Evolutionary conservation across 768 basidiomycete genomes (phyloP), one percentile per base, ranked within the genome.

Genomic region (Boletus fagicola): DNA sequence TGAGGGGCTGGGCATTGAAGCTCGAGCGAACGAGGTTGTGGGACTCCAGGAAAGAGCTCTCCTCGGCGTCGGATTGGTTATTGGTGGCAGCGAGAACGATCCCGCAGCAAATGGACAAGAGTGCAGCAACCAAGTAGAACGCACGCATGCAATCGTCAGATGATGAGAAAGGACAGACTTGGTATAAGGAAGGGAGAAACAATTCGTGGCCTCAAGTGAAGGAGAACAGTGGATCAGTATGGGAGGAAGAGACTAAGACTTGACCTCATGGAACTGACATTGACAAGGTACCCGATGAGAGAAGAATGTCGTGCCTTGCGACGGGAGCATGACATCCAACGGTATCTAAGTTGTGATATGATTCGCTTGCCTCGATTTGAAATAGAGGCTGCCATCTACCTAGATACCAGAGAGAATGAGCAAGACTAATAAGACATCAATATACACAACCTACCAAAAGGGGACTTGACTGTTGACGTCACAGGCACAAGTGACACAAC

Each of bases 21-120:
- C 45, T 38, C 0, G 67, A 68, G 53, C 85, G 81, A 45, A 80
- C 65, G 26, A 49, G 53, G 65, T 87, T 86, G 65, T 86, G 84
- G 1, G 73, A 71, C 28, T 49, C 39, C 18, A 87, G 72, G 61
- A 80, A 81, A 26, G 68, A 65, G 16, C 48, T 48, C 59, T 58
- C 62, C 48, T 52, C 57, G 12, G 52, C 43, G 35, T 61, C 20
- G 56, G 51, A n/a, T 43, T 63, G 54, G 31, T 44, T 57, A 44
- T 51, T 51, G 46, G 55, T 57, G 52, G 59, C 49, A 16, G 62
- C 62, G 43, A 61, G 28, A 31, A 49, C 56, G 43, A 49, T 28
- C 40, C 33, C 47, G 46, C 54, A 58, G 46, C 68, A 48, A 51
- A 68, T 30, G 57, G 59, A 56, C 30, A 65, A 13, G 57, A 66